A percentile compares a stretch with the other conserved stretches of the same genome.
These are phyloP conservation scores for Rubia occidens DNA, from an alignment of 305 asterid species.

Conservation along the genomic window DNA sequence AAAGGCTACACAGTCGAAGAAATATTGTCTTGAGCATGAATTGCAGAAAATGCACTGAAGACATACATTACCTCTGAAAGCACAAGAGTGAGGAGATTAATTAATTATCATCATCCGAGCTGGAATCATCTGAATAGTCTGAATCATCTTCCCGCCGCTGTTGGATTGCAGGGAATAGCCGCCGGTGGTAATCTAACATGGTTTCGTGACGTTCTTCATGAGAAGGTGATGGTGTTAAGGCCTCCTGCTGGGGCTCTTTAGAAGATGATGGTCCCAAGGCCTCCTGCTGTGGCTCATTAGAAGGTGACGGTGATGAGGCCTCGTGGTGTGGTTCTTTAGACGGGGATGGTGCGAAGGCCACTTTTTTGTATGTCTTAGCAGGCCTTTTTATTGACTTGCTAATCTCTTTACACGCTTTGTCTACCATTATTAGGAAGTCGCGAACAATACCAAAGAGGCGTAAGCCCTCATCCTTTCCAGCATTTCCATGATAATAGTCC, in stretches of 20 bases:
- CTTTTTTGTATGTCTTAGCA: constrained; percentile 31
- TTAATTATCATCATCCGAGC: constrained; percentile 58
- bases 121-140: constrained; percentile 27
- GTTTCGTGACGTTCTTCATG: constrained; percentile 43
- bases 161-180: constrained; percentile 67
- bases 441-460: constrained; percentile 67
- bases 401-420: constrained; percentile 60
- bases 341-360: constrained; percentile 28
- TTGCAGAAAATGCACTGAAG: neutral
- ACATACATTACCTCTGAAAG: constrained; percentile 6
- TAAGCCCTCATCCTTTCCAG: constrained; percentile 63
- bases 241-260: neutral
- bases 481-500: constrained; percentile 81
- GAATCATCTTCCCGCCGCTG: constrained; percentile 25
- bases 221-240: constrained; percentile 33
- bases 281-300: neutral
- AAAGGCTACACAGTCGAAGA: neutral
- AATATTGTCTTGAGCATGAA: neutral
- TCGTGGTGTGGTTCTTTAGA: constrained; percentile 35
- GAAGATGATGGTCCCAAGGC: neutral
- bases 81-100: constrained; percentile 9
- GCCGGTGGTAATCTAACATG: constrained; percentile 30
- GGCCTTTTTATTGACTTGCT: constrained; percentile 32
- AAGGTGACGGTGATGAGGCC: neutral
- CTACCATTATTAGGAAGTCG: constrained; percentile 74